These are phyloP conservation scores for Picea glauca DNA, from an alignment of 75 land plant species.

Conservation along the genomic window DNA sequence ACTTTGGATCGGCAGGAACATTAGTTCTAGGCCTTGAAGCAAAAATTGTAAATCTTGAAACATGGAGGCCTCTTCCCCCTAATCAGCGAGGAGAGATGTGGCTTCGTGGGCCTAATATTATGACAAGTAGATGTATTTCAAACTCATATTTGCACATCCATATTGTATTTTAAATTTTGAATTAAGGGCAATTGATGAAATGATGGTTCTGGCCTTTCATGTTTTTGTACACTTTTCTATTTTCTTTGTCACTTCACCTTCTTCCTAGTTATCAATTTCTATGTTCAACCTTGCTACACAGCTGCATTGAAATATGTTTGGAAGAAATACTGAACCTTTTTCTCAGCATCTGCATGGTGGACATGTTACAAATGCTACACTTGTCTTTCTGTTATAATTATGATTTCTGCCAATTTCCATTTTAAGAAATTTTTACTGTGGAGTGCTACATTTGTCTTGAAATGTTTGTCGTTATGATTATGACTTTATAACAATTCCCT, in stretches of 20 bases:
- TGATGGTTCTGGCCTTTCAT: neutral
- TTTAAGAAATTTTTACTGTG: neutral
- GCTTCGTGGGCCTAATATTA: conserved; percentile 71
- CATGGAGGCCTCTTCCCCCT: conserved; percentile 57
- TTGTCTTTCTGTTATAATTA: neutral
- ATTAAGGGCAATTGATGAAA: neutral
- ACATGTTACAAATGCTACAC: neutral
- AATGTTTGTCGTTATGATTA: neutral
- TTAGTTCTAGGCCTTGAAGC: conserved; percentile 55
- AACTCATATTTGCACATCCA: neutral
- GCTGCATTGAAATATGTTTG: neutral
- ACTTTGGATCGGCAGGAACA: conserved; percentile 53
- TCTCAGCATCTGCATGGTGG: neutral
- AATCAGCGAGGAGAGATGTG: conserved; percentile 65
- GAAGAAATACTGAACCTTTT: neutral
- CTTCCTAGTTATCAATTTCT: neutral
- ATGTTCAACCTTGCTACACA: neutral
- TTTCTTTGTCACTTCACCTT: neutral
- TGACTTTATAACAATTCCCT: neutral
- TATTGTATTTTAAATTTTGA: neutral
- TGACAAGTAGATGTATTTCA: conserved; percentile 46
- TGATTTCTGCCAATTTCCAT: neutral
- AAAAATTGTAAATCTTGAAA: conserved; percentile 40
- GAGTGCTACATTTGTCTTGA: neutral
- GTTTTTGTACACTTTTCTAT: too few species aligned